phyloP scores from a whole-genome alignment of 2,329 filamentous ascomycete genomes.

The Clonostachys rosea region DNA sequence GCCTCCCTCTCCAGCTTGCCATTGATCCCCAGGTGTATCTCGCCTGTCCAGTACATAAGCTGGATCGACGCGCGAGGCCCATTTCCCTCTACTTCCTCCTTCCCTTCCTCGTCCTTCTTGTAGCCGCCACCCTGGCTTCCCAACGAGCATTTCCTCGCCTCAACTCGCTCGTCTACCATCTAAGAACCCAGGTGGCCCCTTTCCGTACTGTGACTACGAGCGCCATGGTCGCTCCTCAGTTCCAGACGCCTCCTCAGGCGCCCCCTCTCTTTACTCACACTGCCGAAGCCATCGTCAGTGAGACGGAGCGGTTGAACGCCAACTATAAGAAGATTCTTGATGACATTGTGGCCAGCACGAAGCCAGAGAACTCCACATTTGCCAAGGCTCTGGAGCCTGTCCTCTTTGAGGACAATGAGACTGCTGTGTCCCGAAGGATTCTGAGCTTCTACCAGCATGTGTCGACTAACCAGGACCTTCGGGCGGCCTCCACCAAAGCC shows the following conservation, averaged over 20 bases:
- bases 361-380: conserved; percentile 46
- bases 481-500: conserved; percentile 72
- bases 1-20: not conserved
- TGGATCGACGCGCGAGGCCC: not conserved
- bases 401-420: conserved; percentile 66
- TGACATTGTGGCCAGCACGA: conserved; percentile 59
- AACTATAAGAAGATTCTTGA: conserved; percentile 61
- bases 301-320: conserved; percentile 63
- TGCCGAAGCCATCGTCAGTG: conserved; percentile 60
- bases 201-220: conserved; percentile 37
- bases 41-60: not conserved
- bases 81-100: conserved; percentile 32
- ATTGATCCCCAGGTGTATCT: not conserved
- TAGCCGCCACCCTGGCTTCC: conserved; percentile 64
- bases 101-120: conserved; percentile 50
- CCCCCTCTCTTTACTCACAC: conserved; percentile 76
- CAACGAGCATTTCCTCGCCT: conserved; percentile 55
- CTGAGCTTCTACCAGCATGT: conserved; percentile 79
- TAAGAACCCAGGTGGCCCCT: not conserved
- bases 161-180: conserved; percentile 49
- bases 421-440: conserved; percentile 57
- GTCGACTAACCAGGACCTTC: conserved; percentile 61
- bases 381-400: conserved; percentile 59
- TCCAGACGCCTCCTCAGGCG: conserved; percentile 70
- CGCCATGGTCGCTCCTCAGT: conserved; percentile 63